These are phyloP conservation scores for Cochlearia excelsa DNA, from an alignment of 345 rosid species.

Conservation along the genomic window DNA sequence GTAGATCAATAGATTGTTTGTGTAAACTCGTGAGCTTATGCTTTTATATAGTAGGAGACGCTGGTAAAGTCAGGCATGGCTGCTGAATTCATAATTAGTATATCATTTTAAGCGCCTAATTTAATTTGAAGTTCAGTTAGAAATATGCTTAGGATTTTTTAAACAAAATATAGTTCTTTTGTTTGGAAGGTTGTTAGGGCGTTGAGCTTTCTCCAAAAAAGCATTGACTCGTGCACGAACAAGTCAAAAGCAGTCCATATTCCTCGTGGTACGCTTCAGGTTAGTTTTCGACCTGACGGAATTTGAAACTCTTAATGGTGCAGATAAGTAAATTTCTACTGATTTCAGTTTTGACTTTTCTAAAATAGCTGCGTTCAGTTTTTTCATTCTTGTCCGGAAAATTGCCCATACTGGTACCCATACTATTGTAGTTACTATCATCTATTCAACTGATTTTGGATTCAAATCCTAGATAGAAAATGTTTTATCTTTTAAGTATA, in stretches of 20 bases:
- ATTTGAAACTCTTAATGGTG: conserved; percentile 17
- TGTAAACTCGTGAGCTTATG: conserved; percentile 16
- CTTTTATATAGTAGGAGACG: conserved; percentile 14
- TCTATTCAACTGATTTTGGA: conserved; percentile 5
- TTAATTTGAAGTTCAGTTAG: neutral
- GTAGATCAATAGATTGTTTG: neutral
- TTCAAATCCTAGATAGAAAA: conserved; percentile 16
- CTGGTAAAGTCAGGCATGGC: conserved; percentile 17
- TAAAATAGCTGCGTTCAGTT: neutral
- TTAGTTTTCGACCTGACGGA: conserved; percentile 41
- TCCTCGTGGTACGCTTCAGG: conserved; percentile 98
- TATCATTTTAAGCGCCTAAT: neutral
- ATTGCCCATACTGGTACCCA: conserved; percentile 2
- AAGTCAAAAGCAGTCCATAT: conserved; percentile 70
- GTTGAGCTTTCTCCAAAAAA: conserved; percentile 56
- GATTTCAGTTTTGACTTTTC: neutral
- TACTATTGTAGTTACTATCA: neutral
- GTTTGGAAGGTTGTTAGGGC: conserved; percentile 85
- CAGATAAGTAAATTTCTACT: neutral
- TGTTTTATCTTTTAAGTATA: neutral
- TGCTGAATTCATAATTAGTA: conserved; percentile 3
- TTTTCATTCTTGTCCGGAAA: neutral
- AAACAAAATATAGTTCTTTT: conserved; percentile 17
- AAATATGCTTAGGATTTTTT: conserved; percentile 3
- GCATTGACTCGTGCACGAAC: conserved; percentile 45